Percentiles rank a stretch among this genome's conserved stretches.
phyloP scores from a whole-genome alignment of 2,329 filamentous ascomycete species.

The Lecanicillium sp. region DNA sequence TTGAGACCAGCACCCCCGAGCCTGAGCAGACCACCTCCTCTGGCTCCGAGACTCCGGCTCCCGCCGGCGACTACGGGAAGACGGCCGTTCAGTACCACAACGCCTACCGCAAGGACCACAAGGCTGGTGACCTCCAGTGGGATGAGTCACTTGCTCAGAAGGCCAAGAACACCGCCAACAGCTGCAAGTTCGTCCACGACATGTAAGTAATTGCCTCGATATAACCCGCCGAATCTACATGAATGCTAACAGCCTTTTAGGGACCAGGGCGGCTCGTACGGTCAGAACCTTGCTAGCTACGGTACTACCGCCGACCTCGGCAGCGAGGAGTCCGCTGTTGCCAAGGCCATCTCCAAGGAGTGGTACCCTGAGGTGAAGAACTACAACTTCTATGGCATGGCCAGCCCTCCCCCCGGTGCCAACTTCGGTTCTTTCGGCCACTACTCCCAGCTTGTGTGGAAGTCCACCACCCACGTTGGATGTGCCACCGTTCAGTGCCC shows the following conservation, averaged over 20 bases:
- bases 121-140: conserved; percentile 60
- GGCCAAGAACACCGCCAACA: conserved; percentile 57
- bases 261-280: conserved; percentile 60
- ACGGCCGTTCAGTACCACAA: conserved; percentile 71
- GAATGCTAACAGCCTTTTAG: conserved; percentile 36
- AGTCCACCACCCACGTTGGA: conserved; percentile 31
- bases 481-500: conserved; percentile 66
- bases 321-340: conserved; percentile 42
- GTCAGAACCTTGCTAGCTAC: conserved; percentile 83
- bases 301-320: conserved; percentile 35
- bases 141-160: conserved; percentile 55
- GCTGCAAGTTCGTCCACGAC: conserved; percentile 70
- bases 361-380: conserved; percentile 81
- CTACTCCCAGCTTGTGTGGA: conserved; percentile 40
- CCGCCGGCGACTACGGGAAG: conserved; percentile 26
- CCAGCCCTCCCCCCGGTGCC: conserved; percentile 50
- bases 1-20: conserved; percentile 14
- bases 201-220: conserved; percentile 48
- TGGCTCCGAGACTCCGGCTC: conserved; percentile 5
- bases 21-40: conserved; percentile 12
- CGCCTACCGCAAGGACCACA: conserved; percentile 77
- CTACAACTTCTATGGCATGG: conserved; percentile 54
- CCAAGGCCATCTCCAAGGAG: conserved; percentile 65
- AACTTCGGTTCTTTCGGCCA: conserved; percentile 61
- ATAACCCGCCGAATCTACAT: background rate